Evolutionary conservation across 2,329 filamentous ascomycete genomes (phyloP), one percentile per base, ranked within the genome.

Genomic region (Penicillium sp.): DNA sequence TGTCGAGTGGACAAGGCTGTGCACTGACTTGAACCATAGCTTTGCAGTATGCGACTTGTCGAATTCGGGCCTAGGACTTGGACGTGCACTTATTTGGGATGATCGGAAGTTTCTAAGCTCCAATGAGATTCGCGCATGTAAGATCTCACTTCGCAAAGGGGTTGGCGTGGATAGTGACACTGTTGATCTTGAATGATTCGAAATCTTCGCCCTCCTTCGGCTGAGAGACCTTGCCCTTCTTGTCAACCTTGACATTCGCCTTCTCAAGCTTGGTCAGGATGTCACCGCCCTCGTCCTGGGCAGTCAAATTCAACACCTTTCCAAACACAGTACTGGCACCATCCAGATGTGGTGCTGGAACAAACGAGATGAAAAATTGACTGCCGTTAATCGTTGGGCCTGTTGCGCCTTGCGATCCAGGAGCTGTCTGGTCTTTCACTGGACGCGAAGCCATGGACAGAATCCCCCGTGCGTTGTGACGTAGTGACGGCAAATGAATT

Each of bases 301-400:
- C 67, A 45, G 58, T 71, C 57, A 73, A 48, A 48, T 74, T 75
- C 59, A 88, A 69, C 16, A 88, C 77, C 59, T 82, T 80, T 13
- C 85, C 85, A 71, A 88, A 88, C 2, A 87, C 83, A 0, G 85
- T 86, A 64, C 87, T 88, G 67, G 85, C 83, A 7, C 85, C 85
- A 67, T 87, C 85, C 34, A 88, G 70, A 77, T 87, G 85, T 50
- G 83, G 78, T 13, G 84, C 83, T 2, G 83, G 73, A 21, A 81
- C 83, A 64, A 85, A 82, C 0, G 81, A 83, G 44, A 88, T 77
- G 69, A 87, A 88, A 72, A 88, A 88, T 65, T 88, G 85, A 51
- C 79, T 82, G 0, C 81, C 82, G 58, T 85, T 85, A 27, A 75
- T 67, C 1, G 72, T 70, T 4, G 65, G 48, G 1, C 73, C 72